A percentile compares a stretch with the other conserved stretches of the same genome.
These are phyloP conservation scores for Pyrus bretschneideri DNA, from an alignment of 306 rosid genomes.

Conservation along the genomic window DNA sequence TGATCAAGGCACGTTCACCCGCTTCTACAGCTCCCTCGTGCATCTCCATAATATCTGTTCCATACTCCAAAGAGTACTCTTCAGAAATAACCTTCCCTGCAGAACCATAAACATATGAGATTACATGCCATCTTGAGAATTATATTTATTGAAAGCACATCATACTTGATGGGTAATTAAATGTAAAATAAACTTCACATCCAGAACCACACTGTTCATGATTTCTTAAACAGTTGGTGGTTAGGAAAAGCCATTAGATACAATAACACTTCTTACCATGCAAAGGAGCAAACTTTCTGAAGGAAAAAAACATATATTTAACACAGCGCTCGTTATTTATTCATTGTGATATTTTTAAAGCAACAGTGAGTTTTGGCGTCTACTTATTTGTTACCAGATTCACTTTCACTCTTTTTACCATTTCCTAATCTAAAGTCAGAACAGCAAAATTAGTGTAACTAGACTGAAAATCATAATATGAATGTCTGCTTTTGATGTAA, in stretches of 20 bases:
- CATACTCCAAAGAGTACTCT: slow-evolving; percentile 94
- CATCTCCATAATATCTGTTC: slow-evolving; percentile 94
- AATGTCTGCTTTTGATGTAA: neutral
- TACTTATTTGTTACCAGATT: neutral
- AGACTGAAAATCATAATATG: neutral
- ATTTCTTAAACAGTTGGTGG: neutral
- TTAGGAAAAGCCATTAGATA: neutral
- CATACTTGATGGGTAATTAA: neutral
- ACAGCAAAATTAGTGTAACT: neutral
- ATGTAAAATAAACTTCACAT: neutral
- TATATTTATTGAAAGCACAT: neutral
- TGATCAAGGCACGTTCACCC: slow-evolving; percentile 87
- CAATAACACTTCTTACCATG: neutral
- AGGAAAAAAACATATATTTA: neutral
- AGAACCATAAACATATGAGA: neutral
- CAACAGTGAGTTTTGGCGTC: neutral
- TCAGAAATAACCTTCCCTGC: slow-evolving; percentile 94
- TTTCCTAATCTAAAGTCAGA: neutral
- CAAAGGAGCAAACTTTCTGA: neutral
- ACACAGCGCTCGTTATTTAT: neutral
- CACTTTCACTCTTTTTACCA: neutral
- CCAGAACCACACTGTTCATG: neutral
- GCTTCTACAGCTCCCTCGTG: slow-evolving; percentile 87
- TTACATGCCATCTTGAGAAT: neutral
- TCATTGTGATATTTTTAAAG: neutral